Evolutionary conservation across 768 basidiomycete species (phyloP).

Genomic region (Rhizopogon sp.): DNA sequence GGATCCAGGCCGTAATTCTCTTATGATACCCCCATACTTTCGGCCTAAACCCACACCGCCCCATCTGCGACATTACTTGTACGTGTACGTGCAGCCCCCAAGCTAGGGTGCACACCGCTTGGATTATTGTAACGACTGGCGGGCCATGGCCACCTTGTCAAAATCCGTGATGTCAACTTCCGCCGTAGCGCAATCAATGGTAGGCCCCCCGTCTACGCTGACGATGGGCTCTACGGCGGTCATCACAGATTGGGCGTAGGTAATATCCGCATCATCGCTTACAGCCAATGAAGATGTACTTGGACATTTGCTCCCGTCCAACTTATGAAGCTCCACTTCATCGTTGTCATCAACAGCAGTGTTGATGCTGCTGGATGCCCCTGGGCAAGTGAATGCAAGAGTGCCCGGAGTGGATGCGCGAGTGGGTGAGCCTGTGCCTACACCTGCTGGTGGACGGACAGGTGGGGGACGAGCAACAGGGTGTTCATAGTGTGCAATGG

Average conservation of each 20-base stretch:
- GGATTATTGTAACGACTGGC: background rate
- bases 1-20: background rate
- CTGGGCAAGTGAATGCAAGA: background rate
- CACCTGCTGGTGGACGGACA: background rate
- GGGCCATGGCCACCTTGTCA: background rate
- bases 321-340: background rate
- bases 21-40: background rate
- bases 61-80: background rate
- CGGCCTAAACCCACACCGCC: no score
- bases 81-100: background rate
- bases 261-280: background rate
- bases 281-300: background rate
- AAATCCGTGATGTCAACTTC: background rate
- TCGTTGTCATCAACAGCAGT: background rate
- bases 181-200: no score
- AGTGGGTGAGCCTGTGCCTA: background rate
- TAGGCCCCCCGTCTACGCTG: background rate
- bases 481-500: background rate
- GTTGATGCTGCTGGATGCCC: background rate
- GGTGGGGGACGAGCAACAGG: background rate
- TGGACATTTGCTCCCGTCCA: background rate
- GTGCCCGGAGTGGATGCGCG: background rate
- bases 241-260: background rate
- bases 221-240: background rate
- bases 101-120: constrained; percentile 10